Evolutionary conservation across 306 rosid species (phyloP).

Genomic region (Rosa persica): DNA sequence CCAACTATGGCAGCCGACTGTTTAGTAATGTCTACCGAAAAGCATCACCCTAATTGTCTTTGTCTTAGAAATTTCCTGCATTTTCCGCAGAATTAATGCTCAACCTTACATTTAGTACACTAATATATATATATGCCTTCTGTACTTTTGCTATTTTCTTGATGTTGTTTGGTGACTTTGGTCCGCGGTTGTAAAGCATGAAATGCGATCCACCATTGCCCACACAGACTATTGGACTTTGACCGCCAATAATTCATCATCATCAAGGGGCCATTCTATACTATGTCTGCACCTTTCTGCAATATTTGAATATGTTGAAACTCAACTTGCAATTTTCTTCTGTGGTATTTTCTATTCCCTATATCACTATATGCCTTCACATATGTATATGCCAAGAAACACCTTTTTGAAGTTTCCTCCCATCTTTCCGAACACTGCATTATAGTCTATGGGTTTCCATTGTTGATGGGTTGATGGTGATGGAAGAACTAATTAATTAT

Average conservation of each 20-base stretch:
- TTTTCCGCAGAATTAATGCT: not conserved
- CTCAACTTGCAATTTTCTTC: not conserved
- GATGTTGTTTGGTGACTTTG: constrained; percentile 25
- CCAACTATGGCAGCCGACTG: constrained; percentile 5
- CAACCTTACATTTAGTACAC: not conserved
- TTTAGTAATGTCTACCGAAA: constrained; percentile 1
- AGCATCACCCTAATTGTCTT: constrained; percentile 24
- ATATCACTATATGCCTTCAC: not conserved
- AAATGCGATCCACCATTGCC: constrained; percentile 41
- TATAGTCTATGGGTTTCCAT: not conserved
- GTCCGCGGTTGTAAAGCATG: constrained; percentile 27
- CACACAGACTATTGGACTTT: constrained; percentile 28
- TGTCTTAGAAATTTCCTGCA: not conserved
- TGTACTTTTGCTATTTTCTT: constrained; percentile 25
- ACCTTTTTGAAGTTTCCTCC: constrained; percentile 2
- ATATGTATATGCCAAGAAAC: not conserved
- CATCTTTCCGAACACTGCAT: not conserved
- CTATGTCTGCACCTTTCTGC: constrained; percentile 4
- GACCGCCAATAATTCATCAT: constrained; percentile 22
- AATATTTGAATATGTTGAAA: not conserved
- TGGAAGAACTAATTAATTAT: not conserved
- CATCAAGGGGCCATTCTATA: not conserved
- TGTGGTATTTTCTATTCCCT: not conserved
- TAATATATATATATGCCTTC: not conserved
- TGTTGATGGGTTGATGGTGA: constrained; percentile 1